Conservation (phyloP, 1,284 basidiomycete species). For the Rhodotorula sp. region DNA sequence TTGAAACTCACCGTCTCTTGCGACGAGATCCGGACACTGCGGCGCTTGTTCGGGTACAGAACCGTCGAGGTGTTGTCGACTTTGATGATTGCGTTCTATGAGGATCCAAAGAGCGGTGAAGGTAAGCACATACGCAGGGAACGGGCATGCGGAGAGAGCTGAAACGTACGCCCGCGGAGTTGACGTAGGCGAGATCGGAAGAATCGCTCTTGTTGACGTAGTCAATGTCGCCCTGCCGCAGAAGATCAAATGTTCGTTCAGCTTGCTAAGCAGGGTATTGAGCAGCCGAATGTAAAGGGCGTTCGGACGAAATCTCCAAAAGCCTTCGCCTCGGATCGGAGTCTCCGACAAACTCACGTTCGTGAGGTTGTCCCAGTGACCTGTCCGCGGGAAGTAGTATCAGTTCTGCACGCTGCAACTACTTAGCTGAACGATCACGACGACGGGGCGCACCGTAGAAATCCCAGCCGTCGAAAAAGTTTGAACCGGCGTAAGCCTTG, state of each 20-base stretch:
- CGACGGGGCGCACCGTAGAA: slow-evolving; percentile 26
- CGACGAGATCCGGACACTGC: slow-evolving; percentile 21
- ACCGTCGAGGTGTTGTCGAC: slow-evolving; percentile 25
- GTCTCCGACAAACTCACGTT: slow-evolving; percentile 4
- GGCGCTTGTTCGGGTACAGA: slow-evolving; percentile 30
- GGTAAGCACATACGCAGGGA: too few relatives aligned
- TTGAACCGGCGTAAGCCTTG: slow-evolving; percentile 10
- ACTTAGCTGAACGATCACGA: neutral
- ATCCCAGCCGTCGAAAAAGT: slow-evolving; percentile 29
- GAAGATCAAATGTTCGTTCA: neutral
- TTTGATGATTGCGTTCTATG: slow-evolving; percentile 30
- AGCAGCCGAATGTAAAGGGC: neutral
- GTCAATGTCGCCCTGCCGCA: slow-evolving; percentile 27
- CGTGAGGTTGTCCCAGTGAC: slow-evolving; percentile 35
- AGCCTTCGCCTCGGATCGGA: too few relatives aligned
- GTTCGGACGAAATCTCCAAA: neutral
- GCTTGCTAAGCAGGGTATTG: neutral
- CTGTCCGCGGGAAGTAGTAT: neutral
- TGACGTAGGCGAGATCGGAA: slow-evolving; percentile 28
- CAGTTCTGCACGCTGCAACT: neutral
- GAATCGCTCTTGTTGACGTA: slow-evolving; percentile 31
- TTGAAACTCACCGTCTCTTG: neutral
- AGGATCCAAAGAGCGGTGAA: too few relatives aligned
- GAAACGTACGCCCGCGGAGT: slow-evolving; percentile 21
- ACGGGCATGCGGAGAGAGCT: neutral